These are phyloP conservation scores for Sugiyamaella xylanicola DNA, from an alignment of 1,139 yeast genomes.

Conservation along the genomic window DNA sequence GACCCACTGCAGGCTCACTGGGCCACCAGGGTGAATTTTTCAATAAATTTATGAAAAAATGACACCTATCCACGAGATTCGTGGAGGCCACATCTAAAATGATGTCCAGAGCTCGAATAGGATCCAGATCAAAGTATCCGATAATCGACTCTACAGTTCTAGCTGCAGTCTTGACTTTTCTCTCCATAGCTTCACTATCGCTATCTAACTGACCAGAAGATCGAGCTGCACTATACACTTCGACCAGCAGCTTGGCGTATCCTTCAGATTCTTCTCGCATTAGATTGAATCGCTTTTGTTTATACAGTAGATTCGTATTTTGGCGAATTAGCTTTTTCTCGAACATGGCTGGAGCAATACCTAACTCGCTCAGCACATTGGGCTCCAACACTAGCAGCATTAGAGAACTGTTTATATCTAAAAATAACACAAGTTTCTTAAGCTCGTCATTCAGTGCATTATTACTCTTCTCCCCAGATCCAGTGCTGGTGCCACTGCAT, in stretches of 20 bases:
- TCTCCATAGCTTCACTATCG: constrained; percentile 1
- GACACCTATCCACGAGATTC: constrained; percentile 49
- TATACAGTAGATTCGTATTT: constrained; percentile 54
- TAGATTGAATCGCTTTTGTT: constrained; percentile 72
- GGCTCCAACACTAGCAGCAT: constrained; percentile 33
- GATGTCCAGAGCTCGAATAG: constrained; percentile 67
- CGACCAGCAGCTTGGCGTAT: constrained; percentile 64
- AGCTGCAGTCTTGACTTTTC: constrained; percentile 52
- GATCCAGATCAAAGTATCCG: constrained; percentile 80
- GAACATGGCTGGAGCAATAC: constrained; percentile 36
- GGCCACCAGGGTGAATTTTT: constrained; percentile 72
- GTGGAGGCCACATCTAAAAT: constrained; percentile 55
- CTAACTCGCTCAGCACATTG: constrained; percentile 29
- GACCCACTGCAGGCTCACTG: constrained; percentile 40
- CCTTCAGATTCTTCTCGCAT: constrained; percentile 84
- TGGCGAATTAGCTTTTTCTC: constrained; percentile 50
- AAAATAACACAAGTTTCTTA: constrained; percentile 25
- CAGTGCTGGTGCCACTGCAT: neutral
- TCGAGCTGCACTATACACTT: constrained; percentile 49
- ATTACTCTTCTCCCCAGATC: too few relatives aligned
- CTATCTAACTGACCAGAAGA: neutral
- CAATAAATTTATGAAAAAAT: constrained; percentile 53
- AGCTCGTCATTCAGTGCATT: constrained; percentile 15
- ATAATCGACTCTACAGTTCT: constrained; percentile 59
- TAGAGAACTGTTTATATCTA: constrained; percentile 29